A percentile compares a stretch with the other conserved stretches of the same genome.
Conservation (phyloP, 2,329 filamentous ascomycete species). For the Aspergillus sp. region DNA sequence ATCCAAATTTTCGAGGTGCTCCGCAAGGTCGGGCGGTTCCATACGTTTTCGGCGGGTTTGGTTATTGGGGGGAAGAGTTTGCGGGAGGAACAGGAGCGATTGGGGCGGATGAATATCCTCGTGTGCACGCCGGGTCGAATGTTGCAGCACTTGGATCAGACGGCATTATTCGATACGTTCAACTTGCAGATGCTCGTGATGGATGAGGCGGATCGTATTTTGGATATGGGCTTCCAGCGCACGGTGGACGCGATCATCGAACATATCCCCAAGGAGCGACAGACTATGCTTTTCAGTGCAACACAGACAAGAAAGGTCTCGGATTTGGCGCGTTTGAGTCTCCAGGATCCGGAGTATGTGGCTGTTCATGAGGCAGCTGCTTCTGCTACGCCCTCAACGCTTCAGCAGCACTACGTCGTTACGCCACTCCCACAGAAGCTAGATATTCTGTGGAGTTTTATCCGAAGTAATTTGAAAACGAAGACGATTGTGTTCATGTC, state of each 20-base stretch:
- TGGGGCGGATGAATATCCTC: slow-evolving; percentile 91
- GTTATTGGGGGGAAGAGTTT: slow-evolving; percentile 91
- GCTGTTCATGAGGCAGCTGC: slow-evolving; percentile 80
- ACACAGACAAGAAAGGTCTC: slow-evolving; percentile 94
- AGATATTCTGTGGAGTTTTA: slow-evolving; percentile 86
- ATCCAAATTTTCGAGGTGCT: slow-evolving; percentile 96
- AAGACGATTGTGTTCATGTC: slow-evolving; percentile 96
- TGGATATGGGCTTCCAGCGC: slow-evolving; percentile 93
- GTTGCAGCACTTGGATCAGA: slow-evolving; percentile 92
- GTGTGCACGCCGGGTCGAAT: slow-evolving; percentile 93
- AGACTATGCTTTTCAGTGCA: slow-evolving; percentile 91
- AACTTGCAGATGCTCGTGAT: slow-evolving; percentile 88
- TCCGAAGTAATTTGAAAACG: slow-evolving; percentile 80
- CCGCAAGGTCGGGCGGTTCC: slow-evolving; percentile 79
- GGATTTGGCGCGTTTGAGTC: slow-evolving; percentile 78
- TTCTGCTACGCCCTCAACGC: slow-evolving; percentile 69
- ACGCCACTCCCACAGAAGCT: slow-evolving; percentile 83
- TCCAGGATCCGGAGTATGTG: slow-evolving; percentile 89
- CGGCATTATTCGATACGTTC: slow-evolving; percentile 78
- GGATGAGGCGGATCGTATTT: slow-evolving; percentile 91
- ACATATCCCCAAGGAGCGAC: slow-evolving; percentile 75
- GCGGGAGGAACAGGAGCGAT: slow-evolving; percentile 75
- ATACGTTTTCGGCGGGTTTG: slow-evolving; percentile 84
- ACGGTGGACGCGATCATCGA: slow-evolving; percentile 90
- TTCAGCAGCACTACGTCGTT: slow-evolving; percentile 87